These are phyloP conservation scores for Malassezia brasiliensis DNA, from an alignment of 1,284 basidiomycete genomes.

Conservation along the genomic window DNA sequence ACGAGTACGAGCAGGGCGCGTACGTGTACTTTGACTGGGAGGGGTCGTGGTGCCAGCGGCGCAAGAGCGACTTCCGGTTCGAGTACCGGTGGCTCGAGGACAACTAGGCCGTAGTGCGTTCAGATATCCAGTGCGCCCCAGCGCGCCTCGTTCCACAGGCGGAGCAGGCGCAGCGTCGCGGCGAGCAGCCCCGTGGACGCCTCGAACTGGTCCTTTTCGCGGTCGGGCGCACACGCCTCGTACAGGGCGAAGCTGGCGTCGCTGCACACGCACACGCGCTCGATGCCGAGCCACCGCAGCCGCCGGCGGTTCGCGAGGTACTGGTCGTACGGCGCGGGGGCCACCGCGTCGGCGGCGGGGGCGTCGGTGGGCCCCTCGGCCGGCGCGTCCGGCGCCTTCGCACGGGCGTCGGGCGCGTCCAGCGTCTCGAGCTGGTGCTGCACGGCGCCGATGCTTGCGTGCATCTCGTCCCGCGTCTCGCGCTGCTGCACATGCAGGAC, in stretches of 20 bases:
- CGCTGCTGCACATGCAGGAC: not conserved
- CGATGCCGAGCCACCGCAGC: conserved; percentile 13
- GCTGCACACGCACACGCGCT: conserved; percentile 15
- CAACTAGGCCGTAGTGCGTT: conserved; percentile 18
- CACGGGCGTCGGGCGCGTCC: not conserved
- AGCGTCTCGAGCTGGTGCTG: conserved; percentile 8
- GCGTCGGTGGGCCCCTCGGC: no score
- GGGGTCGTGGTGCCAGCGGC: conserved; percentile 77
- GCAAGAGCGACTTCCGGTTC: conserved; percentile 92
- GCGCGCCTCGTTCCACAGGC: conserved; percentile 18
- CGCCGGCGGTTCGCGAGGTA: conserved; percentile 5
- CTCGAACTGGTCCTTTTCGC: conserved; percentile 28
- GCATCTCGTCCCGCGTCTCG: not conserved
- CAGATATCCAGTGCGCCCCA: conserved; percentile 13
- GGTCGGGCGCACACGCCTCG: conserved; percentile 23
- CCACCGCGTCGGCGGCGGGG: no score
- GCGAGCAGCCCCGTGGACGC: conserved; percentile 23
- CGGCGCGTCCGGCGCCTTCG: not conserved
- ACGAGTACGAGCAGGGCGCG: conserved; percentile 98
- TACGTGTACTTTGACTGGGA: conserved; percentile 50
- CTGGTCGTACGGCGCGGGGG: not conserved
- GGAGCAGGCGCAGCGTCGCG: conserved; percentile 19
- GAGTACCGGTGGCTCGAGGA: conserved; percentile 47
- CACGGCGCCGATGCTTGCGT: not conserved
- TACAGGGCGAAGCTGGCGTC: conserved; percentile 23